Base-by-base conservation (phyloP, 495 filamentous ascomycete genomes). In the Penicillium cosmopolitanum region DNA sequence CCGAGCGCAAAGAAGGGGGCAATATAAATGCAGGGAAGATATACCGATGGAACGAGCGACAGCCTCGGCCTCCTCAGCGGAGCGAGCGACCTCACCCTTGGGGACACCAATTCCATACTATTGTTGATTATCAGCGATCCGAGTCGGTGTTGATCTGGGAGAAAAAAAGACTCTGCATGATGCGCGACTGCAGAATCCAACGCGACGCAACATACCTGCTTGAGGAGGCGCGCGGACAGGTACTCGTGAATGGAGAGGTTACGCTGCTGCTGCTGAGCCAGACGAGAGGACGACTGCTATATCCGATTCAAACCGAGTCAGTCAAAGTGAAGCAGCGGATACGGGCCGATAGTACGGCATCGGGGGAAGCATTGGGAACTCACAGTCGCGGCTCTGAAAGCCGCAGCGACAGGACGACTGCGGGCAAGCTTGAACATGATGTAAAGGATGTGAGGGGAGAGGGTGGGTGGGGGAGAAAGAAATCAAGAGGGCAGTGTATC, bases 201-300 rank as follows among this genome's bases (percentile, higher is more conserved):
- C 50, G 55, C 56, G 56, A 51, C 43, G 61, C 46, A 51, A 72
- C 82, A 57, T 83, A 97, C 93, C 77, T 85, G 80, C 78, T 90
- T 88, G 66, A 98, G 83, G 53, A 98, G 87, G 61, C 90, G 87
- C 64, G 92, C 91, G 51, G 95, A 96, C 69, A 93, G 87, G 81
- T 97, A 97, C 79, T 98, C 95, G 82, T 98, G 95, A 65, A 98
- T 96, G 62, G 91, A 93, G 64, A 98, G 85, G 63, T 88, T 87
- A 74, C 95, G 87, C 80, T 87, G 88, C 77, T 96, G 94, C 71
- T 88, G 85, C 67, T 78, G 66, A 61, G 77, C 73, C 13, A 77
- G 53, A 53, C 81, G 70, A 63, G 73, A 79, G 56, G 82, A 78
- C 8, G 79, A 71, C 56, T 79, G 72, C 81, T 87, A 61, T 31